Percentiles rank a stretch among this genome's conserved stretches.
Conservation (phyloP, 2,329 filamentous ascomycete genomes). For the Verticillium isaacii region DNA sequence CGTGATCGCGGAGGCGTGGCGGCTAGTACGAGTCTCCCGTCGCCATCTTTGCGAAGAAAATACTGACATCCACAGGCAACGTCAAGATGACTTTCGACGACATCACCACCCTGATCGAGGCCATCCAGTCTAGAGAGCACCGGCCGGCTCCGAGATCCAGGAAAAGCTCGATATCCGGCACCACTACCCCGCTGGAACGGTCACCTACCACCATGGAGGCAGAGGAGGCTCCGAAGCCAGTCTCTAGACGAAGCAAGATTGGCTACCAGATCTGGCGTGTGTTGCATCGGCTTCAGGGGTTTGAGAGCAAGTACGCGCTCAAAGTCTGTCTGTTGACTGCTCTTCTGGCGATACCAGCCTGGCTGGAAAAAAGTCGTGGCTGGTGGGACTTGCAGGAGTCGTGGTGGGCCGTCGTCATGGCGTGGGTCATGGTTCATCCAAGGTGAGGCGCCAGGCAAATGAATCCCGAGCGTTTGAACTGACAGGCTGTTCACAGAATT, state of each 20-base stretch:
- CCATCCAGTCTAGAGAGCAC: slow-evolving; percentile 33
- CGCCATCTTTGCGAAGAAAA: neutral
- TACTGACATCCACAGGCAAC: neutral
- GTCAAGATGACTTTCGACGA: slow-evolving; percentile 36
- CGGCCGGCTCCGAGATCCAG: slow-evolving; percentile 19
- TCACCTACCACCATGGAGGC: slow-evolving; percentile 32
- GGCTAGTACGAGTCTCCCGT: slow-evolving; percentile 31
- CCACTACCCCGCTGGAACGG: slow-evolving; percentile 24
- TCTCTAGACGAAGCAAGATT: slow-evolving; percentile 29
- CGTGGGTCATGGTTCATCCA: slow-evolving; percentile 52
- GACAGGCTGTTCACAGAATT: slow-evolving; percentile 21
- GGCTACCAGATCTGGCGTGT: slow-evolving; percentile 44
- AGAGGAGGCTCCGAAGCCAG: slow-evolving; percentile 20
- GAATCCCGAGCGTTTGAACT: neutral
- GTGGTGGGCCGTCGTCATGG: slow-evolving; percentile 56
- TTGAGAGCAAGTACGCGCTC: slow-evolving; percentile 52
- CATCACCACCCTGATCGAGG: slow-evolving; percentile 37
- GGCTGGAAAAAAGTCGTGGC: slow-evolving; percentile 33
- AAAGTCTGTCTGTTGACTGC: slow-evolving; percentile 49
- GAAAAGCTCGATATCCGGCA: slow-evolving; percentile 7
- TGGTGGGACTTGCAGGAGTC: slow-evolving; percentile 53
- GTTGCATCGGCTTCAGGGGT: slow-evolving; percentile 50
- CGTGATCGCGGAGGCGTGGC: slow-evolving; percentile 56
- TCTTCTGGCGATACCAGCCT: slow-evolving; percentile 49
- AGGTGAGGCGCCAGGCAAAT: slow-evolving; percentile 22